phyloP scores from a whole-genome alignment of 441 rosid genomes.

The Adansonia gregorii region DNA sequence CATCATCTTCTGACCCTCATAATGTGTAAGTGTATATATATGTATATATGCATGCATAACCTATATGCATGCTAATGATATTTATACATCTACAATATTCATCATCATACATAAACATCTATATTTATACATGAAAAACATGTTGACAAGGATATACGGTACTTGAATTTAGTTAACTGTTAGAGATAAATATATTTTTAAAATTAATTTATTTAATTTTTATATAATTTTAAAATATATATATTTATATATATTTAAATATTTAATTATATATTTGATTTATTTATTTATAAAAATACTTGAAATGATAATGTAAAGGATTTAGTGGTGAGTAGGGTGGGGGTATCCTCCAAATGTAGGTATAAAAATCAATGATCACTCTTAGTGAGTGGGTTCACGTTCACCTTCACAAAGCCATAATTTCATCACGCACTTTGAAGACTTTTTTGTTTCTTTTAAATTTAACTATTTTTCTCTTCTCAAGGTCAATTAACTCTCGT shows the following conservation, averaged over 20 bases:
- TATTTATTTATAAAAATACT: no score
- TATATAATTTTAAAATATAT: no score
- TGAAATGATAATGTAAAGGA: not conserved
- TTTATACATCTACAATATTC: not conserved
- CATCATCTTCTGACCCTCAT: not conserved
- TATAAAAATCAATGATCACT: slow-evolving; percentile 21
- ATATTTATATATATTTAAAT: no score
- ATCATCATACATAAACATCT: not conserved
- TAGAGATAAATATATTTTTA: no score
- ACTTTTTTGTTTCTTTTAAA: not conserved
- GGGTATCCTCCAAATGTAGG: not conserved
- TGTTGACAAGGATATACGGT: not conserved
- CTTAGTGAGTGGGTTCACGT: not conserved
- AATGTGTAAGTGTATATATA: no score
- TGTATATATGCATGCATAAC: not conserved
- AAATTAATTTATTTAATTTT: no score
- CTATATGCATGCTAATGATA: not conserved
- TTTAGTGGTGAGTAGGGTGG: not conserved
- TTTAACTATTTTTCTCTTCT: not conserved
- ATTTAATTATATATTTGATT: no score
- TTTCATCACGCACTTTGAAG: slow-evolving; percentile 27
- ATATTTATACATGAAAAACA: not conserved
- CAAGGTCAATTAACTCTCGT: not conserved
- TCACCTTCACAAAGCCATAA: slow-evolving; percentile 2
- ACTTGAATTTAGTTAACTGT: no score